Base-by-base conservation (phyloP, 805 yeast species). In the Ogataea trehalophila region DNA sequence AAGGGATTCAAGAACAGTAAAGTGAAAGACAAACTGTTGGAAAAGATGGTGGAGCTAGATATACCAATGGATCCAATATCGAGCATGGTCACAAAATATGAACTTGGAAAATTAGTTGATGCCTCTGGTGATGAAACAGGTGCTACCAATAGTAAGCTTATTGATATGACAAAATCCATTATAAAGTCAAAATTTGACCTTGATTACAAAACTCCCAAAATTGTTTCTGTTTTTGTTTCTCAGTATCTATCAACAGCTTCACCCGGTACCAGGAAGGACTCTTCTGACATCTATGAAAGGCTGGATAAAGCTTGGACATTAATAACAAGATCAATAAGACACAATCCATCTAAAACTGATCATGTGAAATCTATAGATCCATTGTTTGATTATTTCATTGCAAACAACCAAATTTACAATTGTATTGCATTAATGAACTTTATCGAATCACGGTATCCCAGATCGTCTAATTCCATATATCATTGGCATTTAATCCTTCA, bases 401-500 rank as follows among this genome's bases (percentile, higher is more conserved):
- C 20, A 3, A 46, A 42, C 13, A 45, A 43, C 17, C 48, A 54
- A 31, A 33, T 52, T 29, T 50, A 52, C 43, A 42, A 44, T 37
- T 50, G 54, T 14, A 45, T 52, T 18, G 58, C 58, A 7, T 31
- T 54, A 42, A 44, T 45, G 15, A 49, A 54, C 23, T 45, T 41
- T 31, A 20, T 52, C 5, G 39, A 44, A 15, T 16, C 15, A n/a
- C 6, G 26, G 13, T 48, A 16, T 34, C 50, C 50, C 6, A 39
- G 39, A 13, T 20, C 14, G 14, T 23, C 29, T 23, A 22, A n/a
- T 26, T 26, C 31, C 15, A 11, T 38, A 15, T 38, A 17, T 17
- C 41, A 38, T 20, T 38, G 41, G 41, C 15, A 17, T 20, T 18
- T 17, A 9, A 18, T 38, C 14, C 18, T 38, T 18, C 18, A 22